Conservation (phyloP, 352 stramenopile genomes). For the Phytophthora hybrid region DNA sequence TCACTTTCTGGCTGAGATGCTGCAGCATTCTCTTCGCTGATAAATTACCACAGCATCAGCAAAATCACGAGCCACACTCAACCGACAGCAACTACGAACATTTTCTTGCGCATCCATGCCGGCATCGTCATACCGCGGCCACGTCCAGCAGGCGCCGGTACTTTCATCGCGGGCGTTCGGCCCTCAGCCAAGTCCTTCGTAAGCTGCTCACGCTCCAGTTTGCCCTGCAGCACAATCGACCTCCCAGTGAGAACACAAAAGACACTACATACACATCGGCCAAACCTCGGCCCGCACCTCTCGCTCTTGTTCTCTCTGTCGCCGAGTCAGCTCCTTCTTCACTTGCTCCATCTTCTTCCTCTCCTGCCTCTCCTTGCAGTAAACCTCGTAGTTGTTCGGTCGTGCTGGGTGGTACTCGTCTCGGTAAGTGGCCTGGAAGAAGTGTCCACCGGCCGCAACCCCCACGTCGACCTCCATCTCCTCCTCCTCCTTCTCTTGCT, state of each 20-base stretch:
- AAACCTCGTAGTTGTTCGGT: conserved; percentile 91
- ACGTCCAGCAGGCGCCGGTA: conserved; percentile 66
- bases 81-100: conserved; percentile 52
- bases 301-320: conserved; percentile 76
- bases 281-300: conserved; percentile 44
- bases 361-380: conserved; percentile 81
- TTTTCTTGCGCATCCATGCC: conserved; percentile 94
- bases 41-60: conserved; percentile 12
- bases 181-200: conserved; percentile 77
- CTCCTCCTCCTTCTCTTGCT: conserved; percentile 15
- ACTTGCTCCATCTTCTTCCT: conserved; percentile 86
- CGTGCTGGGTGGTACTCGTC: conserved; percentile 90
- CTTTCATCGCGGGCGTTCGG: conserved; percentile 57
- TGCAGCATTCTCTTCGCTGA: conserved; percentile 68
- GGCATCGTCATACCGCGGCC: conserved; percentile 92
- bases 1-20: conserved; percentile 40
- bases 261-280: not conserved
- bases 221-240: conserved; percentile 47
- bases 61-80: not conserved
- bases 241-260: not conserved
- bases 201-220: conserved; percentile 74
- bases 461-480: conserved; percentile 26
- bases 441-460: conserved; percentile 41
- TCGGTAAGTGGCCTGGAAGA: conserved; percentile 78
- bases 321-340: conserved; percentile 79